Base-by-base conservation (phyloP, 2,329 filamentous ascomycete species). In the Lizonia empirigonia region DNA sequence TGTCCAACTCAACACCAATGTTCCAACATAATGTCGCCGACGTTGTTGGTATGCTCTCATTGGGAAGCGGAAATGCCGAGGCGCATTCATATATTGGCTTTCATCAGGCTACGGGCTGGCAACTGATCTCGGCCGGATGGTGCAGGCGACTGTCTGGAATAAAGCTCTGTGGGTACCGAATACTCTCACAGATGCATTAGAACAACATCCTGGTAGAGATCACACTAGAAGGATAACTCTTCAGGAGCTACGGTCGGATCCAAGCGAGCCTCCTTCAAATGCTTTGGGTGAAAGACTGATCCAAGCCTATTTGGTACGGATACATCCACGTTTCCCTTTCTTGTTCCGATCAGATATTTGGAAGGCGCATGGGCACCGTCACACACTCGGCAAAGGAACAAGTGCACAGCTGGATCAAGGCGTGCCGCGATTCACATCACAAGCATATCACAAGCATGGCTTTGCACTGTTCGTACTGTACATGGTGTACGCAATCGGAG, bases 111-210 rank as follows among this genome's bases (percentile, higher is more conserved):
- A 81, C 24, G 76, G 77, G 12, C 59, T 82, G 35, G 79, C 79
- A 5, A 70, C 77, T 7, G 78, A 80, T 54, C 68, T 82, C 7
- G 78, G 79, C 18, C 77, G 80, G 41, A 81, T 82, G 77, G 78
- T 81, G 7, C 79, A 81, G 57, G 77, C 78, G 0, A 81, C 78
- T 15, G 78, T 81, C 1, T 81, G 79, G 79, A 80, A 80, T 39
- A 80, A 81, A 54, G 76, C 78, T 2, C 64, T 81, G 65, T 62
- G 19, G 55, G 52, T 29, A 53, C 39, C 38, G 50, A 27, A 18
- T 27, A 12, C 36, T 13, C 13, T 19, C 5, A 38, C 12, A 2
- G 29, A 15, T 3, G 12, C 58, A 33, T 49, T 36, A 20, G 58
- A 55, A 42, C 54, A 46, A 1, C 19, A 9, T 24, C 27, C 29